Conservation (phyloP, 1,284 basidiomycete species). For the Grifola frondosa region DNA sequence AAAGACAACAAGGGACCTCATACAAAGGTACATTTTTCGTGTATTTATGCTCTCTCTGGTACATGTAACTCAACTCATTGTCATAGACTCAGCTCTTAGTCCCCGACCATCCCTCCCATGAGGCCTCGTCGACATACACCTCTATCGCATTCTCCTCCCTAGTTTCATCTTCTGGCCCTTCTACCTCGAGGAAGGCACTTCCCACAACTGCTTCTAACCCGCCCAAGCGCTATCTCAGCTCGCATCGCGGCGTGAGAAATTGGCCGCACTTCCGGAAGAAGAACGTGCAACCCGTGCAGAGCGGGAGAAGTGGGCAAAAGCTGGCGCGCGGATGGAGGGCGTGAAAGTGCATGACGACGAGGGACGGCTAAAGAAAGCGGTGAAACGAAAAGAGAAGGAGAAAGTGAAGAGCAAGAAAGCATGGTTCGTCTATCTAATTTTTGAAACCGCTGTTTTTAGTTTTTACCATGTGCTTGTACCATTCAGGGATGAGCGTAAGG, state of each 20-base stretch:
- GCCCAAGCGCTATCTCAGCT: constrained; percentile 82
- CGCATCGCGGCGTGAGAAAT: constrained; percentile 67
- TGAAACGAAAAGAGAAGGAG: constrained; percentile 86
- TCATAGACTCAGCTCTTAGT: constrained; percentile 76
- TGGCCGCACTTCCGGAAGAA: constrained; percentile 73
- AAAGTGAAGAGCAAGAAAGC: constrained; percentile 80
- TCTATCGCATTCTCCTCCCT: constrained; percentile 74
- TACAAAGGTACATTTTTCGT: constrained; percentile 48
- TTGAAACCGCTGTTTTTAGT: neutral
- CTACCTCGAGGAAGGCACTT: constrained; percentile 45
- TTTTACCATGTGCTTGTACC: constrained; percentile 2
- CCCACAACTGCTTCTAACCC: constrained; percentile 74
- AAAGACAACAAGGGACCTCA: constrained; percentile 43
- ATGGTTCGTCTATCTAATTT: constrained; percentile 58
- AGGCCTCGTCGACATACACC: constrained; percentile 46
- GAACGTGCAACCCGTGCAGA: constrained; percentile 78
- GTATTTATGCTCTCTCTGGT: neutral
- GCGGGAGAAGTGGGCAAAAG: constrained; percentile 84
- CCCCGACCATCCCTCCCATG: constrained; percentile 42
- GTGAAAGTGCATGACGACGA: constrained; percentile 88
- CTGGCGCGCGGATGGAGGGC: constrained; percentile 80
- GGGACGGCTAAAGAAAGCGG: constrained; percentile 80
- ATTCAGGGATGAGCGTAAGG: constrained; percentile 81
- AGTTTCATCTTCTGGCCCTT: constrained; percentile 37
- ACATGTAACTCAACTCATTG: constrained; percentile 6